phyloP scores from a whole-genome alignment of 2,329 filamentous ascomycete genomes.

The Lecanicillium sp. region DNA sequence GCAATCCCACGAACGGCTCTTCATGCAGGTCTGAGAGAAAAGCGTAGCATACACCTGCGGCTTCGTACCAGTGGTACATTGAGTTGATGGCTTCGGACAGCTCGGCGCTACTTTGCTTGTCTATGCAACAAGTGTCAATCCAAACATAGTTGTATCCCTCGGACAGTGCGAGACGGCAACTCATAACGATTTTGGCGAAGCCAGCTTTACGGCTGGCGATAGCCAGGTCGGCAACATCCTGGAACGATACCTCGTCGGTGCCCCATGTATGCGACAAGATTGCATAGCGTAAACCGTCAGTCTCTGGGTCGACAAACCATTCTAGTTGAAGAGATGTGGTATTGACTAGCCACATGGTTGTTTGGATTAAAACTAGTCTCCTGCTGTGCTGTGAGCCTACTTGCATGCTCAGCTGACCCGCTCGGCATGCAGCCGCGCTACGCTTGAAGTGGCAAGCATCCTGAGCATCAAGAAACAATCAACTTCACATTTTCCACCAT shows the following conservation, averaged over 20 bases:
- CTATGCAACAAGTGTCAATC: conserved; percentile 10
- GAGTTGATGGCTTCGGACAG: conserved; percentile 10
- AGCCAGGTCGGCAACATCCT: conserved; percentile 9
- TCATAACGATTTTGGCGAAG: conserved; percentile 2
- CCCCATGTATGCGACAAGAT: conserved; percentile 18
- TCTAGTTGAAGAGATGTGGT: background rate
- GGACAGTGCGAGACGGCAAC: background rate
- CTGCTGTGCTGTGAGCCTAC: too few species aligned
- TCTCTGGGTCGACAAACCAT: conserved; percentile 7
- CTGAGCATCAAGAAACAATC: too few species aligned
- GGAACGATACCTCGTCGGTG: conserved; percentile 13
- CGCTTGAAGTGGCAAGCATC: too few species aligned
- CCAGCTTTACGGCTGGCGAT: background rate
- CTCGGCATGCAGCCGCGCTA: too few species aligned
- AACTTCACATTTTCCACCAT: too few species aligned
- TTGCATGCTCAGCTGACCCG: too few species aligned
- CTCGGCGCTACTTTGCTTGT: conserved; percentile 8
- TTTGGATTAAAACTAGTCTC: too few species aligned
- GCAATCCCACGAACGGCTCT: too few species aligned
- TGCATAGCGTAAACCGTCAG: conserved; percentile 14
- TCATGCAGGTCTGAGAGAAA: conserved; percentile 4
- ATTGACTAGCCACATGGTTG: background rate
- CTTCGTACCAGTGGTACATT: conserved; percentile 9
- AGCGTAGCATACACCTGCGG: conserved; percentile 8
- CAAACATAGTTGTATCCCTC: conserved; percentile 5